phyloP scores from a whole-genome alignment of 306 rosid genomes.

The Biancaea sappan region DNA sequence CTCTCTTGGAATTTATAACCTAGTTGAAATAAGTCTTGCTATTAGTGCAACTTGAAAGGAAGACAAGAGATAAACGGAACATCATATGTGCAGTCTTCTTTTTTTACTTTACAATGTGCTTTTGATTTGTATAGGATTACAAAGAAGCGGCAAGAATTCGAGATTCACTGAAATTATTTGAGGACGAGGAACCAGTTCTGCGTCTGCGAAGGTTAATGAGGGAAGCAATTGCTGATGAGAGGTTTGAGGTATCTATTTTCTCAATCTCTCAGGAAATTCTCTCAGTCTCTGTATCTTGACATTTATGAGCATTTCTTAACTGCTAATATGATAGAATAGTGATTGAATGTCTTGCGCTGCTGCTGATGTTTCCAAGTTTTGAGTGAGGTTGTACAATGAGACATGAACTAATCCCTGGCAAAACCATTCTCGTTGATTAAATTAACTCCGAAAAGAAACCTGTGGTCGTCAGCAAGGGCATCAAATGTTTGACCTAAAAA shows the following conservation, averaged over 20 bases:
- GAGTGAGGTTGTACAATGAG: not conserved
- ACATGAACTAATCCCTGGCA: not conserved
- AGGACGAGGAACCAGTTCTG: constrained; percentile 74
- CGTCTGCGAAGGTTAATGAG: constrained; percentile 60
- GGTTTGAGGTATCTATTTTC: constrained; percentile 59
- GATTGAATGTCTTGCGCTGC: not conserved
- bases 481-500: not conserved
- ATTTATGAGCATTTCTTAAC: not conserved
- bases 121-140: constrained; percentile 54
- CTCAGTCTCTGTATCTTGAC: not conserved
- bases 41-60: not conserved
- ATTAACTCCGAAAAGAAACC: not conserved
- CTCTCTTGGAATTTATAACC: no score
- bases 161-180: constrained; percentile 64
- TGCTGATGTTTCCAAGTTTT: not conserved
- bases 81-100: no score
- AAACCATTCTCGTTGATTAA: not conserved
- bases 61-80: not conserved
- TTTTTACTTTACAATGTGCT: not conserved
- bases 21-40: not conserved
- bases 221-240: constrained; percentile 72
- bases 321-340: not conserved
- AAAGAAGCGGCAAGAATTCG: constrained; percentile 88
- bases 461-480: not conserved
- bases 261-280: not conserved